phyloP scores from a whole-genome alignment of 2,329 filamentous ascomycete genomes.

The Fusarium sublunatum region DNA sequence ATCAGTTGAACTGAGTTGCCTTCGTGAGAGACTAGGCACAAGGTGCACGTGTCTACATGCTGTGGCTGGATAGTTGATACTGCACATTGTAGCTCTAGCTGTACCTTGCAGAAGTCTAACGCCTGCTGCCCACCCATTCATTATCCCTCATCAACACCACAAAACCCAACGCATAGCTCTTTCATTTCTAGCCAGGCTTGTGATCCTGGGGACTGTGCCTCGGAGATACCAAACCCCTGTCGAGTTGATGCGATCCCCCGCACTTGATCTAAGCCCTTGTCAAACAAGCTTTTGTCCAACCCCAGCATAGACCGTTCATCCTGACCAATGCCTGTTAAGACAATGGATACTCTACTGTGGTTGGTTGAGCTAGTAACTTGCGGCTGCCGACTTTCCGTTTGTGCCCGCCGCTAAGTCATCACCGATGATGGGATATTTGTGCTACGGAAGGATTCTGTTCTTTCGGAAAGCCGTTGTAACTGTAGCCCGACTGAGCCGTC shows the following conservation, averaged over 20 bases:
- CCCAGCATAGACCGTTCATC: conserved; percentile 5
- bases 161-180: conserved; percentile 4
- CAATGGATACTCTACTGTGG: neutral
- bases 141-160: neutral
- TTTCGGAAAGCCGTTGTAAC: neutral
- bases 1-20: neutral
- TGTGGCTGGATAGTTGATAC: neutral
- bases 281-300: conserved; percentile 30
- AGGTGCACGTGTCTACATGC: conserved; percentile 2
- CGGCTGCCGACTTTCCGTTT: conserved; percentile 24
- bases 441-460: conserved; percentile 11
- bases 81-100: conserved; percentile 9
- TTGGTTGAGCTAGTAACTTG: conserved; percentile 12
- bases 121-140: neutral
- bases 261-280: conserved; percentile 16
- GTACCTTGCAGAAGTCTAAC: conserved; percentile 22
- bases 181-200: conserved; percentile 27
- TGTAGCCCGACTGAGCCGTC: conserved; percentile 2
- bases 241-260: conserved; percentile 19
- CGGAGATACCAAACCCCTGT: conserved; percentile 32
- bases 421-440: neutral
- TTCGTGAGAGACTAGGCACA: neutral
- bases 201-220: conserved; percentile 33
- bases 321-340: neutral
- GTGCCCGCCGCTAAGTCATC: neutral